phyloP scores from a whole-genome alignment of 768 basidiomycete genomes.

The Lactifluus pinguis region DNA sequence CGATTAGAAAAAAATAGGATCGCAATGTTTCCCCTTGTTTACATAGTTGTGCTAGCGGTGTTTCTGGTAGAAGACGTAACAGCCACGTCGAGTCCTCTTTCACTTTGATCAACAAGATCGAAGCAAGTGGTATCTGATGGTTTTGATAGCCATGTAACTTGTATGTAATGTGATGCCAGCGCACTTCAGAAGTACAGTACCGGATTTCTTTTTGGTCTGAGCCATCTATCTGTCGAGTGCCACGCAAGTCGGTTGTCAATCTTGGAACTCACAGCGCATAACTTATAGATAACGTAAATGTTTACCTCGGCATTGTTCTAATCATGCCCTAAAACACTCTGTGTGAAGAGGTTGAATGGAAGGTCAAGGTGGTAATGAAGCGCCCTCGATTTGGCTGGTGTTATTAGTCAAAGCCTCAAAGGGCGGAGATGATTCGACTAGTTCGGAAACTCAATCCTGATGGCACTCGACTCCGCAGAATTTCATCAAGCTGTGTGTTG shows the following conservation, averaged over 20 bases:
- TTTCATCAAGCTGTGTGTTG: constrained; percentile 49
- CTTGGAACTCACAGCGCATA: background rate
- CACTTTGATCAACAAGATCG: background rate
- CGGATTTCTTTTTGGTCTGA: background rate
- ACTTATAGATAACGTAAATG: background rate
- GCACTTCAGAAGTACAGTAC: background rate
- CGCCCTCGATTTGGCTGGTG: too few relatives aligned
- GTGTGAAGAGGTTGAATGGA: background rate
- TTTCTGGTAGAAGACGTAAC: background rate
- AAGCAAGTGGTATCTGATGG: background rate
- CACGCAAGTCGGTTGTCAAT: background rate
- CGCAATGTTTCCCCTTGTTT: background rate
- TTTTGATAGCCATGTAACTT: background rate
- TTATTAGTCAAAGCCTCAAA: too few relatives aligned
- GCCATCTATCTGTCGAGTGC: background rate
- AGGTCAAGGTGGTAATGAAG: too few relatives aligned
- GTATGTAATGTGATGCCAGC: constrained; percentile 4
- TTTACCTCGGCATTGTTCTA: background rate
- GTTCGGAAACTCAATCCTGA: background rate
- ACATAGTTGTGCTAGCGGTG: background rate
- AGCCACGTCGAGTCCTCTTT: background rate
- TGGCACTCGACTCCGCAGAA: constrained; percentile 44
- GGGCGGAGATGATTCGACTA: too few relatives aligned
- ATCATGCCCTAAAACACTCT: background rate
- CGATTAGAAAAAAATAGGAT: background rate